A percentile compares a stretch with the other conserved stretches of the same genome.
Conservation (phyloP, 164 flowering plant genomes). For the Nymphaea colorata region DNA sequence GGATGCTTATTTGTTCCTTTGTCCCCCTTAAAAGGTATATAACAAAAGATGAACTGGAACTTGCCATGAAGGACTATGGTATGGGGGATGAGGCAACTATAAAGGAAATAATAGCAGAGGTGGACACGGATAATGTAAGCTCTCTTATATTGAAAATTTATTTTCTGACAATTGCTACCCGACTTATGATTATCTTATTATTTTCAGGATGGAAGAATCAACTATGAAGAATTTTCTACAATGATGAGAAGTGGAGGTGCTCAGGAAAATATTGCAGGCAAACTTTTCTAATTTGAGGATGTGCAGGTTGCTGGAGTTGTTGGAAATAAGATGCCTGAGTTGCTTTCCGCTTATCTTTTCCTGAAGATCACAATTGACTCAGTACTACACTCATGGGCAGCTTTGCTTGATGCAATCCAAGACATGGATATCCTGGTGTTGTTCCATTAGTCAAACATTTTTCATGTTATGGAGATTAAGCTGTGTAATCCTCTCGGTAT, state of each 20-base stretch:
- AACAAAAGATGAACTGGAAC: slow-evolving; percentile 71
- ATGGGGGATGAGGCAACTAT: slow-evolving; percentile 71
- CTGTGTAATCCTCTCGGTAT: background rate
- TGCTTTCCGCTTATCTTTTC: no score
- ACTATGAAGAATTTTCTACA: slow-evolving; percentile 44
- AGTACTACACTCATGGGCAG: no score
- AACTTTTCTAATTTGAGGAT: slow-evolving; percentile 18
- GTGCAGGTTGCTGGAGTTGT: background rate
- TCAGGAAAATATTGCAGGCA: slow-evolving; percentile 9
- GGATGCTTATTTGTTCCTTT: background rate
- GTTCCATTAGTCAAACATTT: no score
- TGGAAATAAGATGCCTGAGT: no score
- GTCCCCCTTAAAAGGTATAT: slow-evolving; percentile 37
- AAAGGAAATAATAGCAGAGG: slow-evolving; percentile 71
- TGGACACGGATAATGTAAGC: slow-evolving; percentile 80
- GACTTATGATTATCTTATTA: slow-evolving; percentile 1
- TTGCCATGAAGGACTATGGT: slow-evolving; percentile 65
- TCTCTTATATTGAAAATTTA: background rate
- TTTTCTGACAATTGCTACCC: no score
- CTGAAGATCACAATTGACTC: no score
- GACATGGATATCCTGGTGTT: no score
- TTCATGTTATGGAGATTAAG: no score
- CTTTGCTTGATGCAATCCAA: no score
- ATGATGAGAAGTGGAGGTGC: slow-evolving; percentile 64
- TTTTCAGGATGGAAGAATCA: slow-evolving; percentile 58